Evolutionary conservation across 148 eudicot genomes (phyloP).

Genomic region (Silene uniflora): DNA sequence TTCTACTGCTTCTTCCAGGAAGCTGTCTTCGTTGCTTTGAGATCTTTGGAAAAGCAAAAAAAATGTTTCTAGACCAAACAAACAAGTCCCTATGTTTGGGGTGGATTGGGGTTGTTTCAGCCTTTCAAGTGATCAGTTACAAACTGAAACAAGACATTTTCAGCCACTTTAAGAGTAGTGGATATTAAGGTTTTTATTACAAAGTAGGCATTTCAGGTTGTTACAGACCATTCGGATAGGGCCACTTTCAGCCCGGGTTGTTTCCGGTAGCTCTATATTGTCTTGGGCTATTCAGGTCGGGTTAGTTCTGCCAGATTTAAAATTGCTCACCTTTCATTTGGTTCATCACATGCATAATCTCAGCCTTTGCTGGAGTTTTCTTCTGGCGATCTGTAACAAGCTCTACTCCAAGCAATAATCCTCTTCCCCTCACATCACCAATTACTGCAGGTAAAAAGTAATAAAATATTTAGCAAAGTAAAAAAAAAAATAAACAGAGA

Average conservation of each 20-base stretch:
- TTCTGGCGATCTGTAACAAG: conserved; percentile 73
- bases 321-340: conserved; percentile 71
- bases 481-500: neutral
- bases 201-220: too few species aligned
- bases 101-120: neutral
- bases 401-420: conserved; percentile 87
- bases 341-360: conserved; percentile 81
- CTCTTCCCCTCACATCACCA: conserved; percentile 98
- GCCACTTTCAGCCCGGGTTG: too few species aligned
- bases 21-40: neutral
- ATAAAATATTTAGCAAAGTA: neutral
- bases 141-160: too few species aligned
- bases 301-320: too few species aligned
- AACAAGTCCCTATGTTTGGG: neutral
- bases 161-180: too few species aligned
- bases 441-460: conserved; percentile 49
- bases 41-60: neutral
- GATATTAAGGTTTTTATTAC: too few species aligned
- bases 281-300: too few species aligned
- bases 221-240: too few species aligned
- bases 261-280: too few species aligned
- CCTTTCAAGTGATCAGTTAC: neutral
- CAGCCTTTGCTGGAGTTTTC: conserved; percentile 90
- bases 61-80: neutral
- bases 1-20: neutral